phyloP scores from a whole-genome alignment of 2,329 filamentous ascomycete genomes.

The Aspergillus caelatus region DNA sequence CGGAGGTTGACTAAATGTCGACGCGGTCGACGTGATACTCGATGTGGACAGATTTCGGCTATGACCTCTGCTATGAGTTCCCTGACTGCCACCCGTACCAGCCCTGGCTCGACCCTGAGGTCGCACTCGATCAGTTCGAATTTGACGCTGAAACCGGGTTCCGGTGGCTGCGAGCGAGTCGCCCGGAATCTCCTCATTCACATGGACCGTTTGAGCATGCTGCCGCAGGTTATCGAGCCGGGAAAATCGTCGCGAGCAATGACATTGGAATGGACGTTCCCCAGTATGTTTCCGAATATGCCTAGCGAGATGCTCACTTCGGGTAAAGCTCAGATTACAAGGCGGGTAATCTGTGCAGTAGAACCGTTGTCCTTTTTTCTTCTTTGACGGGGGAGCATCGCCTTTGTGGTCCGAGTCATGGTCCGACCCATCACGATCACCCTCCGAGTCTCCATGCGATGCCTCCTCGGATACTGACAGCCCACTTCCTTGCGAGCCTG shows the following conservation, averaged over 20 bases:
- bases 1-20: slow-evolving; percentile 64
- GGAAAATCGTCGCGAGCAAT: slow-evolving; percentile 91
- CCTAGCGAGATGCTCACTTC: slow-evolving; percentile 91
- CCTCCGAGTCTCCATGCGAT: slow-evolving; percentile 76
- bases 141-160: slow-evolving; percentile 88
- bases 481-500: slow-evolving; percentile 45
- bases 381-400: slow-evolving; percentile 73
- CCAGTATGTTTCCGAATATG: slow-evolving; percentile 99
- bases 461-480: slow-evolving; percentile 61
- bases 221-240: slow-evolving; percentile 92
- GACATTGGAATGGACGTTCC: slow-evolving; percentile 93
- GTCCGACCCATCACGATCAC: slow-evolving; percentile 66
- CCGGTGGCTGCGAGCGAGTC: slow-evolving; percentile 92
- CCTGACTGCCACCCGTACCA: slow-evolving; percentile 74
- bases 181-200: slow-evolving; percentile 93
- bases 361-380: slow-evolving; percentile 95
- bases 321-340: slow-evolving; percentile 90
- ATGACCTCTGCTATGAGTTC: slow-evolving; percentile 74
- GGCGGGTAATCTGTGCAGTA: slow-evolving; percentile 95
- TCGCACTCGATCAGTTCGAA: slow-evolving; percentile 81
- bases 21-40: slow-evolving; percentile 77
- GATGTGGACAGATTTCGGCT: slow-evolving; percentile 84
- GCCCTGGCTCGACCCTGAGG: slow-evolving; percentile 75
- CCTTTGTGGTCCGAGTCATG: slow-evolving; percentile 66
- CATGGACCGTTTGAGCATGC: slow-evolving; percentile 95